Evolutionary conservation across 1,284 basidiomycete species (phyloP), one percentile per base, ranked within the genome.

Genomic region (Apiotrichum mycotoxinovorans): DNA sequence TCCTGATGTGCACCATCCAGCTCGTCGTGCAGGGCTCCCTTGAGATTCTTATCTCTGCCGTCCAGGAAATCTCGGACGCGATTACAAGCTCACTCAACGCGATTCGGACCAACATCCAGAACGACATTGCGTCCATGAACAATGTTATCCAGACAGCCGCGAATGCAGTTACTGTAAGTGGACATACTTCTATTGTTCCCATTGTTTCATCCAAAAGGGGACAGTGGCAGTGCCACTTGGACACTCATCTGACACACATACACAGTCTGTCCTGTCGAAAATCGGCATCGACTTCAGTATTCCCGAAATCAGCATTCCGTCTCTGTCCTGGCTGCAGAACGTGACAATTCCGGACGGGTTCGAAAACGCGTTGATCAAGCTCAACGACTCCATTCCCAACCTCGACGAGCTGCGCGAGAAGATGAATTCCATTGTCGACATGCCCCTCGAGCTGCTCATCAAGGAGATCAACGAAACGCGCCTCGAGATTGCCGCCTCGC

Each of bases 1-100:
- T 93, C 1, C 86, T 96, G 65, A 81, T 97, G 50, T 98, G 94
- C 77, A 91, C 95, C 63, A 79, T 97, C 63, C 91, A 97, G 78
- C 81, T 98, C 46, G 84, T 91, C 15, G 86, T 98, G 2, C 83
- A 86, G 23, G 91, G 91, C 17, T 85, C 84, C 2, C 79, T 98
- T 37, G 82, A 85, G 26, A 78, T 97, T 50, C 77, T 97, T 20
- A 91, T 96, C 52, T 81, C 79, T 46, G 91, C 89, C 8, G 88
- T 92, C 1, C 79, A 89, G 59, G 68, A 94, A 89, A 82, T 93
- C 61, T 87, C 87, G 55, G 79, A 80, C 14, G 82, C 87, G 51
- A 74, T 95, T 43, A 80, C 83, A 41, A 81, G 63, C n/a, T 83
- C 85, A 2, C 79, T 91, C 22, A 80, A 78, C 62, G 76, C 77